Percentiles rank a stretch among this genome's conserved stretches.
Conservation (phyloP, 306 rosid species). For the Prunus armeniaca region DNA sequence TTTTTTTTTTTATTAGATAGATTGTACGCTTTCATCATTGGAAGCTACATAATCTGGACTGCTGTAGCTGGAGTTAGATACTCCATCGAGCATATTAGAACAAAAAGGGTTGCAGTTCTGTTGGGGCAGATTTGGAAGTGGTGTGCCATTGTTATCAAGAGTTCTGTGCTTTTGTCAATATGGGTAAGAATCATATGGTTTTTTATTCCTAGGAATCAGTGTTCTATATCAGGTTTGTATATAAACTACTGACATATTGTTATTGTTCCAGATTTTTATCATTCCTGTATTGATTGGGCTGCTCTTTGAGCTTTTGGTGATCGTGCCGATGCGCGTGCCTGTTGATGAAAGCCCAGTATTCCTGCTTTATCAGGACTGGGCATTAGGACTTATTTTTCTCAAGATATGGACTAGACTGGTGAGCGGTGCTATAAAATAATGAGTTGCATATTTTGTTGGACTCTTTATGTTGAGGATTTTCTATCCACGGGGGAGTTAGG, state of each 20-base stretch:
- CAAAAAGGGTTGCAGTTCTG: constrained; percentile 67
- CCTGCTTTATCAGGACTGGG: constrained; percentile 99
- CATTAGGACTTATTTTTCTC: constrained; percentile 94
- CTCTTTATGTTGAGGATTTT: background rate
- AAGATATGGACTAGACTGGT: constrained; percentile 99
- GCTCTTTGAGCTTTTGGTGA: constrained; percentile 98
- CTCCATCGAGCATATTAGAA: constrained; percentile 67
- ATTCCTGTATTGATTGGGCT: constrained; percentile 94
- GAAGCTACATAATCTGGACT: constrained; percentile 97
- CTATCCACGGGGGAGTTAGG: background rate
- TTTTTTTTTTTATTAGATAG: no score
- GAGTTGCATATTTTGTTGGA: background rate
- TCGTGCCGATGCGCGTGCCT: constrained; percentile 97
- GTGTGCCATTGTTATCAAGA: constrained; percentile 83
- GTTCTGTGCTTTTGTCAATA: constrained; percentile 86
- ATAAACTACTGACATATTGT: constrained; percentile 16
- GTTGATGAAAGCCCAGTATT: constrained; percentile 99
- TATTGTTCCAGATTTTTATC: constrained; percentile 66
- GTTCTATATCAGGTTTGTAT: background rate
- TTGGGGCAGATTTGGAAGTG: constrained; percentile 77
- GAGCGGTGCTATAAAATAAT: constrained; percentile 19
- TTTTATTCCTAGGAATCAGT: constrained; percentile 4
- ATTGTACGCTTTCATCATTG: constrained; percentile 91
- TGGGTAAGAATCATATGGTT: constrained; percentile 61
- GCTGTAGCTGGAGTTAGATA: constrained; percentile 92